phyloP scores from a whole-genome alignment of 2,329 filamentous ascomycete species.

The Pyrenochaeta sp. region DNA sequence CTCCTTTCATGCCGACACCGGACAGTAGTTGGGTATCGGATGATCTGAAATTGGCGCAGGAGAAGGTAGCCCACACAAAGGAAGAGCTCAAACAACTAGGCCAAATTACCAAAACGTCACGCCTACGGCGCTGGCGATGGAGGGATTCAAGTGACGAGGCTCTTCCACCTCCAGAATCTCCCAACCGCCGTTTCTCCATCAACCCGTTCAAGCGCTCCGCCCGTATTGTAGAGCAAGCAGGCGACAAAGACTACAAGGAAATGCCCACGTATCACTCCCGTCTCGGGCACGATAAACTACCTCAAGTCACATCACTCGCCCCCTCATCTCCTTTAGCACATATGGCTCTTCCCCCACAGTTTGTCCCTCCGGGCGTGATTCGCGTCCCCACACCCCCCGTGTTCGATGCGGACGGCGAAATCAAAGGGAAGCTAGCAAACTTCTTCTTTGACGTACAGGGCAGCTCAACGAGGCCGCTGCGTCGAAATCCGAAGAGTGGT shows the following conservation, averaged over 20 bases:
- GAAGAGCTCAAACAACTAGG: conserved; percentile 26
- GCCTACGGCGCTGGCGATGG: conserved; percentile 32
- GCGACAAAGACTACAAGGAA: conserved; percentile 4
- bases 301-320: neutral
- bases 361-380: conserved; percentile 36
- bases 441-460: conserved; percentile 44
- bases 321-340: conserved; percentile 14
- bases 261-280: neutral
- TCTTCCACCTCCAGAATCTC: conserved; percentile 7
- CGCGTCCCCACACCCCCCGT: conserved; percentile 40
- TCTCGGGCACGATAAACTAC: conserved; percentile 13
- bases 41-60: conserved; percentile 9
- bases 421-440: conserved; percentile 41
- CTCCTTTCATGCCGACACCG: conserved; percentile 16
- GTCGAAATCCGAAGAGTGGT: conserved; percentile 15
- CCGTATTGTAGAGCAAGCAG: conserved; percentile 16
- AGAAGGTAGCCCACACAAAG: conserved; percentile 15
- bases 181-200: conserved; percentile 17
- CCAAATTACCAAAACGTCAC: conserved; percentile 15
- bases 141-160: conserved; percentile 22
- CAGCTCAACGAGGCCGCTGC: conserved; percentile 1
- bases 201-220: conserved; percentile 30
- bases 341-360: conserved; percentile 31
- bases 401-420: conserved; percentile 31
- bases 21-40: conserved; percentile 10